Evolutionary conservation across 2,329 filamentous ascomycete species (phyloP).

Genomic region (Rutstroemia sp.): DNA sequence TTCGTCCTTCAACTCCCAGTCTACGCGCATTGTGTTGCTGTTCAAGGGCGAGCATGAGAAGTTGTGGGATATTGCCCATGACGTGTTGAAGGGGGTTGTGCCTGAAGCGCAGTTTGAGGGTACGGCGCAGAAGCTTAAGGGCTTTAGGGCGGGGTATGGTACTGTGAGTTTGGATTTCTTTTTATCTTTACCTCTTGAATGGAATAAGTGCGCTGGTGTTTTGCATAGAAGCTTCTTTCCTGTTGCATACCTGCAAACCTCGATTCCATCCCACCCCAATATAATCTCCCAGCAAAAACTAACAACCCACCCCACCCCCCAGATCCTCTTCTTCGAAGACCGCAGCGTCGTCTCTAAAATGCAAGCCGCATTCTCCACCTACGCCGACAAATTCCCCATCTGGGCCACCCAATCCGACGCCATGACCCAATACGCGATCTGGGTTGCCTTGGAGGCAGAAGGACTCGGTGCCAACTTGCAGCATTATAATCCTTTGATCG

Average conservation of each 20-base stretch:
- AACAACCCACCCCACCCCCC: neutral
- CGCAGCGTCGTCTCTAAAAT: constrained; percentile 56
- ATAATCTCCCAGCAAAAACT: too few relatives aligned
- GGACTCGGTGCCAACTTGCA: constrained; percentile 84
- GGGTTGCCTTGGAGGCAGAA: constrained; percentile 76
- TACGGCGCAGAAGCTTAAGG: constrained; percentile 28
- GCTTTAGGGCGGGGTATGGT: constrained; percentile 67
- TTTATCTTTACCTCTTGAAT: neutral
- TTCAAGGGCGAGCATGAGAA: constrained; percentile 77
- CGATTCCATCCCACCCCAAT: neutral
- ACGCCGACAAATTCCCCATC: constrained; percentile 70
- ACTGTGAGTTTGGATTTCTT: constrained; percentile 48
- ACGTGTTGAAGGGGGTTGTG: constrained; percentile 60
- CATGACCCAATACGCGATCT: constrained; percentile 76
- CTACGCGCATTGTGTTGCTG: constrained; percentile 70
- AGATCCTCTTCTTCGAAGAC: constrained; percentile 84
- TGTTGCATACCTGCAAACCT: neutral
- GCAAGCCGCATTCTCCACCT: constrained; percentile 62
- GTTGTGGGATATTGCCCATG: constrained; percentile 70
- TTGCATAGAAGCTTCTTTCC: too few relatives aligned
- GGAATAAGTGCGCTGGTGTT: too few relatives aligned
- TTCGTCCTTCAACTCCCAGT: constrained; percentile 83
- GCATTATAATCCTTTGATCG: constrained; percentile 86
- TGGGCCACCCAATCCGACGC: constrained; percentile 73
- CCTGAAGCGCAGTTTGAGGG: constrained; percentile 35